A percentile compares a stretch with the other conserved stretches of the same genome.
Conservation (phyloP, 495 filamentous ascomycete genomes). For the Lasiosphaeriaceae sp. region DNA sequence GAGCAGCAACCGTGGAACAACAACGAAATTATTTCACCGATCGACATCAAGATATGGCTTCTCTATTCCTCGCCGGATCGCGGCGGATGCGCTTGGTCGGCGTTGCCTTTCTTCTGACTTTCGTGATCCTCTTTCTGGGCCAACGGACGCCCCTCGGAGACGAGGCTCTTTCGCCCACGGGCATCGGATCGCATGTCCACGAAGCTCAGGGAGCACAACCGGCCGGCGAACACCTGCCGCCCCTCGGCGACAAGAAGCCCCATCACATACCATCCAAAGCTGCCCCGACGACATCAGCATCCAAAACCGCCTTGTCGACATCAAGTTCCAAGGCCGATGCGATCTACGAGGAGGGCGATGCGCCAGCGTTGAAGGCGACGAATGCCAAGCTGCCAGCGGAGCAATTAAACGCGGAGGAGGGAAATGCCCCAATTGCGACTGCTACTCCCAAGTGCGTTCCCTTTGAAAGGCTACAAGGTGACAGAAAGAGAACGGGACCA, state of each 20-base stretch:
- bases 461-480: conserved; percentile 19
- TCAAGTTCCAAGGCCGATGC: neutral
- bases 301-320: neutral
- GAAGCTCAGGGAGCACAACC: neutral
- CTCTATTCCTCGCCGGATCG: conserved; percentile 10
- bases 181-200: neutral
- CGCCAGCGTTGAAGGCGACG: neutral
- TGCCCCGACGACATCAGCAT: neutral
- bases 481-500: conserved; percentile 26
- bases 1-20: neutral
- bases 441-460: conserved; percentile 6
- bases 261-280: no score
- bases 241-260: neutral
- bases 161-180: neutral
- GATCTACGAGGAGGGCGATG: no score
- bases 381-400: no score
- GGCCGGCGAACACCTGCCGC: neutral
- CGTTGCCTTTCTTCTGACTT: conserved; percentile 13
- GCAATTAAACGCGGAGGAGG: no score
- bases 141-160: conserved; percentile 6
- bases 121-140: conserved; percentile 17
- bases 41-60: conserved; percentile 11
- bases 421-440: no score
- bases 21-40: neutral
- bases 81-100: conserved; percentile 13